Conservation (phyloP, 257 asterid species). For the Solanum corneliomulleri region DNA sequence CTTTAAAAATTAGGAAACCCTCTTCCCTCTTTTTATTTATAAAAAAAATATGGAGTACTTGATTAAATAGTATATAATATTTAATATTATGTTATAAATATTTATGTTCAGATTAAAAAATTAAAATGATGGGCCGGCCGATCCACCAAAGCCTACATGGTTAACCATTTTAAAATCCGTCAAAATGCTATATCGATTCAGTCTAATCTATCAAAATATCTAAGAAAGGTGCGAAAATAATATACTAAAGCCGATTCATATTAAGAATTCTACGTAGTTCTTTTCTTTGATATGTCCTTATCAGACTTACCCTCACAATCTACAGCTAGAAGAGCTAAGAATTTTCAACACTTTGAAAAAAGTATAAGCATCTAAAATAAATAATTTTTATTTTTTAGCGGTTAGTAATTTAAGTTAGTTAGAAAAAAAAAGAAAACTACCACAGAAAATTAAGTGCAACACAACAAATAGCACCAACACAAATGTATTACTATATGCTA, state of each 20-base stretch:
- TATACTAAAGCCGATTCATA: too few relatives aligned
- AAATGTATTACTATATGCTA: background rate
- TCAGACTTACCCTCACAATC: background rate
- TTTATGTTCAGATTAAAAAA: too few relatives aligned
- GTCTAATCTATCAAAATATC: background rate
- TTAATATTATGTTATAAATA: background rate
- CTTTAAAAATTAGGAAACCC: too few relatives aligned
- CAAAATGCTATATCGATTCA: background rate
- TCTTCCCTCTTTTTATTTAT: background rate
- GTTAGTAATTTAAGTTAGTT: background rate
- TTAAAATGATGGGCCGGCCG: too few relatives aligned
- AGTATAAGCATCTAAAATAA: background rate
- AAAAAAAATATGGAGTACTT: too few relatives aligned
- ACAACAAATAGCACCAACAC: background rate
- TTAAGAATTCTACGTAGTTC: background rate
- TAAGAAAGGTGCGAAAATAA: too few relatives aligned
- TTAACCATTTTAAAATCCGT: too few relatives aligned
- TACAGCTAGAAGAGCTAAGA: background rate
- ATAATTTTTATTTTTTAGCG: background rate
- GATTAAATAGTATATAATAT: too few relatives aligned
- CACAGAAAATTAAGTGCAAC: background rate
- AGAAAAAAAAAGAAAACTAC: background rate
- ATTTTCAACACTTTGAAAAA: background rate
- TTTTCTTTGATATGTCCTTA: background rate
- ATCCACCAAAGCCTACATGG: too few relatives aligned